Evolutionary conservation across 441 rosid species (phyloP), one percentile per base, ranked within the genome.

Genomic region (Metrosideros polymorpha): DNA sequence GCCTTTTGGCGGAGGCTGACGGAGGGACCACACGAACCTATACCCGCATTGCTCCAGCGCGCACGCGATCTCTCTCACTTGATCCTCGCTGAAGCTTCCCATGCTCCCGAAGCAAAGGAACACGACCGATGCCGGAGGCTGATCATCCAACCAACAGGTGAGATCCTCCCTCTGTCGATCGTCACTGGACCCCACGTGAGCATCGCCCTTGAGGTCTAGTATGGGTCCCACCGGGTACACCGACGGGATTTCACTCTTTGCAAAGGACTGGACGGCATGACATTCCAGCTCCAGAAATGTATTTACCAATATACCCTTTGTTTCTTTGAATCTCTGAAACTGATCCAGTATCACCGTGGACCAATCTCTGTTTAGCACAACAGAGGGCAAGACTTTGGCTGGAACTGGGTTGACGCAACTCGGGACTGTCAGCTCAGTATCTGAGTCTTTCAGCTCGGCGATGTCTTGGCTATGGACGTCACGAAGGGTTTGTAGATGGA

Each of bases 21-120:
- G 94, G 4, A 94, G 87, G 12, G 96, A 94, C 97, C 97, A 95
- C 27, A 94, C 83, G 76, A 94, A 94, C 6, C 93, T 86, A n/a
- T 87, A 84, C 4, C 94, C 89, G 3, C 89, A 84, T 22, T 53
- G 84, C 79, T 94, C 95, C 0, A 95, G 88, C 3, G 92, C 95
- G 0, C 27, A 3, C 0, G 94, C 95, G 1, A 93, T 91, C 87
- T 92, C 86, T 50, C 56, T 85, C 53, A 47, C 56, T 53, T 85
- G 86, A 43, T 85, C 82, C 82, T 66, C 47, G 47, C 86, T 32
- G 54, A 85, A 85, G 82, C 83, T 85, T 66, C 86, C 57, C 57
- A 82, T 82, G 84, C 84, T 82, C 53, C 84, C 84, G 1, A 82
- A 82, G 55, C 59, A 82, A 49, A 82, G 55, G 84, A 82, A 82